Evolutionary conservation across 768 basidiomycete genomes (phyloP).

Genomic region (Pholiota microspora): DNA sequence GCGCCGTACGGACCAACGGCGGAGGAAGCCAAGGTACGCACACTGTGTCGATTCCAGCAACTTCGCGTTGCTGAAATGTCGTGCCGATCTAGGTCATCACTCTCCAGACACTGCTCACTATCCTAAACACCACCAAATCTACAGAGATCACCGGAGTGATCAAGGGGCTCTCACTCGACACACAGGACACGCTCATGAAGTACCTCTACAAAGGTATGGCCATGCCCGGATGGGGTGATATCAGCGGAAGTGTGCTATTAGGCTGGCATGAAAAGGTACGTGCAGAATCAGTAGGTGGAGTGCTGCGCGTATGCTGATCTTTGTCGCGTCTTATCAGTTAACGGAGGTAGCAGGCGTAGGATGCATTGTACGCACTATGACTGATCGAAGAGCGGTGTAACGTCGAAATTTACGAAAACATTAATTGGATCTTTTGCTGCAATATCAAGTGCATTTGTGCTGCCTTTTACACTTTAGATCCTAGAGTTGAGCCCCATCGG

Average conservation of each 20-base stretch:
- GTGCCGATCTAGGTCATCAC: constrained; percentile 64
- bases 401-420: not conserved
- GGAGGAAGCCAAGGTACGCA: constrained; percentile 86
- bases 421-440: not conserved
- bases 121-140: constrained; percentile 92
- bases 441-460: not conserved
- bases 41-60: not conserved
- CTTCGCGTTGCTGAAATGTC: not conserved
- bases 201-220: constrained; percentile 98
- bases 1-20: constrained; percentile 87
- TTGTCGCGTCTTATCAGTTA: constrained; percentile 46
- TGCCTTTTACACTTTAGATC: not conserved
- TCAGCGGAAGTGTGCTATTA: constrained; percentile 59
- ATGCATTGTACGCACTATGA: constrained; percentile 87
- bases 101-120: constrained; percentile 76
- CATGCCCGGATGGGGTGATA: constrained; percentile 59
- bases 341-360: constrained; percentile 93
- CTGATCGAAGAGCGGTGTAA: constrained; percentile 53
- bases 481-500: not conserved
- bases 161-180: constrained; percentile 66
- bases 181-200: constrained; percentile 94
- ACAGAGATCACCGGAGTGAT: constrained; percentile 80
- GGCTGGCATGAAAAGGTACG: constrained; percentile 97
- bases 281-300: not conserved
- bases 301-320: not conserved